These are phyloP conservation scores for Carex myosuroides DNA, from an alignment of 176 grass and related monocot species.

Conservation along the genomic window DNA sequence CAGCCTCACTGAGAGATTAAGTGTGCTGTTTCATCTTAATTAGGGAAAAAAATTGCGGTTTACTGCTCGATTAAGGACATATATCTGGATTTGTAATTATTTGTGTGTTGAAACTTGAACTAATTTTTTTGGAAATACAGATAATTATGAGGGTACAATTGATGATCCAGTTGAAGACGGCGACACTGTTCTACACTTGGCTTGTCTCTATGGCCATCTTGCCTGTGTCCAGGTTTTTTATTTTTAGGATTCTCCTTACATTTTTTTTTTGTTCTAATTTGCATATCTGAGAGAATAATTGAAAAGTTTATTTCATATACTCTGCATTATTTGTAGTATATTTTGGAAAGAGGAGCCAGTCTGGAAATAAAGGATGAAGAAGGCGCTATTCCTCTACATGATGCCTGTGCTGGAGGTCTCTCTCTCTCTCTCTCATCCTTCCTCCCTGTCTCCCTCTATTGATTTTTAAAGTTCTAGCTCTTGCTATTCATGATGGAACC, in stretches of 20 bases:
- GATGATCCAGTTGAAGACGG: slow-evolving; percentile 99
- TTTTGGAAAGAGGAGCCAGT: slow-evolving; percentile 66
- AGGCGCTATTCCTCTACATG: slow-evolving; percentile 89
- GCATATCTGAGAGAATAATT: not conserved
- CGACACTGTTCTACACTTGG: slow-evolving; percentile 84
- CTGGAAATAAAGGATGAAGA: slow-evolving; percentile 95
- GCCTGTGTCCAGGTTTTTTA: slow-evolving; percentile 75
- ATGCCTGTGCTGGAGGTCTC: slow-evolving; percentile 93
- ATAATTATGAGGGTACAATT: slow-evolving; percentile 56
- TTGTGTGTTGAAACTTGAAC: not conserved
- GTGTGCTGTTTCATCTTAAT: not conserved
- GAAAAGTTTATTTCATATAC: not conserved
- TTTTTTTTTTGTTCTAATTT: not conserved
- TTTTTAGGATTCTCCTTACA: slow-evolving; percentile 1
- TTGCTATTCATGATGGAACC: not conserved
- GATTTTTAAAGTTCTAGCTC: not conserved
- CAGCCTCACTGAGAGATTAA: not conserved
- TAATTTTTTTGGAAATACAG: slow-evolving; percentile 32
- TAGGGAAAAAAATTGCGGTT: not conserved
- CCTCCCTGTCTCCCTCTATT: not conserved
- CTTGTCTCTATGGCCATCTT: slow-evolving; percentile 96
- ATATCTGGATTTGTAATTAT: not conserved
- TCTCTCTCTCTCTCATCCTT: not conserved
- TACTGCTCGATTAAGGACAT: not conserved
- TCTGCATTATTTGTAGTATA: slow-evolving; percentile 29